Evolutionary conservation across 345 rosid genomes (phyloP).

Genomic region (Heritiera littoralis): DNA sequence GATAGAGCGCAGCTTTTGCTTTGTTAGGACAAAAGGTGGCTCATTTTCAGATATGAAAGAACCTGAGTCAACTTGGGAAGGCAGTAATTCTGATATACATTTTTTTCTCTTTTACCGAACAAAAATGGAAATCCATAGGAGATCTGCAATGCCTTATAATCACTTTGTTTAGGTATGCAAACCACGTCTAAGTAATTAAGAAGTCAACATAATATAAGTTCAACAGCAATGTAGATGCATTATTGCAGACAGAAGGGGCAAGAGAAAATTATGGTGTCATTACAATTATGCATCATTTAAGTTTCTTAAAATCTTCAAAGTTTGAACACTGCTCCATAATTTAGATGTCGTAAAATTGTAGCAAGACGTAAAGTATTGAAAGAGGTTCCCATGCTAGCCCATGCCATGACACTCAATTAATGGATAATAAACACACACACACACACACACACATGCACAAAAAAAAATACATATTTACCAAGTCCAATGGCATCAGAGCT

Average conservation of each 20-base stretch:
- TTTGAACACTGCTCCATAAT: neutral
- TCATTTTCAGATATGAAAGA: neutral
- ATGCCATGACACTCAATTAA: neutral
- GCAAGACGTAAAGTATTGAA: neutral
- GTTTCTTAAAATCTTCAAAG: neutral
- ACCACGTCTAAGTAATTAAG: neutral
- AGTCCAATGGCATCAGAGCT: slow-evolving; percentile 74
- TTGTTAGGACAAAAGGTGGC: neutral
- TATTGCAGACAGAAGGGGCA: neutral
- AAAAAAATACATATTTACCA: slow-evolving; percentile 32
- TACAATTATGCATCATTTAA: neutral
- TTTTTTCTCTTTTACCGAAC: neutral
- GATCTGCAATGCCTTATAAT: neutral
- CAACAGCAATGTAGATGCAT: neutral
- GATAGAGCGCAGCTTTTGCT: neutral
- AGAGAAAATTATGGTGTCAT: neutral
- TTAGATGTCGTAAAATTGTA: neutral
- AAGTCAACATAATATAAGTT: neutral
- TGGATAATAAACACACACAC: neutral
- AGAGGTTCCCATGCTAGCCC: neutral
- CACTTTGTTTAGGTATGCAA: neutral
- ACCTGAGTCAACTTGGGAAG: neutral
- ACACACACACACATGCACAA: too few species aligned
- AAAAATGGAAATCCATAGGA: neutral
- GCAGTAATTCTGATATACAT: neutral